Evolutionary conservation across 2,329 filamentous ascomycete genomes (phyloP).

Genomic region (Emergomyces pasteurianus): DNA sequence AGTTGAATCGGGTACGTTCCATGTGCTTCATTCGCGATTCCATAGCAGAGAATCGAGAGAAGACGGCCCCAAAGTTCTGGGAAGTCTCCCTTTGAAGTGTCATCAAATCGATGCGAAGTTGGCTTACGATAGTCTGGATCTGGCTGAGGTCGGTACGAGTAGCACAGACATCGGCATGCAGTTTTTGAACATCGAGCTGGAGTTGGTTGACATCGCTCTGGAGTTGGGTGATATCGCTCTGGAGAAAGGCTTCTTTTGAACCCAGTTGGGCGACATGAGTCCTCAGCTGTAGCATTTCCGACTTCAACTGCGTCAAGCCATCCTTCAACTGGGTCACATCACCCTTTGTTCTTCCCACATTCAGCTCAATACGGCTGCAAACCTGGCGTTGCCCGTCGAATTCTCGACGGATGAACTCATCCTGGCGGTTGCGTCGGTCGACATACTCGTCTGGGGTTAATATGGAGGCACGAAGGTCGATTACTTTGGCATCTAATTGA

Average conservation of each 20-base stretch:
- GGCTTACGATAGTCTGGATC: constrained; percentile 24
- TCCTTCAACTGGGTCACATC: constrained; percentile 20
- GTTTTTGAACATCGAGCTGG: constrained; percentile 22
- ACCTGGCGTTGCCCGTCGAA: constrained; percentile 26
- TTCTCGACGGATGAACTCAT: constrained; percentile 28
- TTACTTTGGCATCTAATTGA: constrained; percentile 26
- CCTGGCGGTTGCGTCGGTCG: constrained; percentile 29
- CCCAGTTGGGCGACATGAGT: constrained; percentile 21
- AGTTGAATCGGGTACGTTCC: constrained; percentile 30
- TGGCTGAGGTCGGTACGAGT: constrained; percentile 27
- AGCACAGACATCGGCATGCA: constrained; percentile 23
- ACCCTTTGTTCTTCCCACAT: constrained; percentile 14
- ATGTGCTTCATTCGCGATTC: constrained; percentile 25
- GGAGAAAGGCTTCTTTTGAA: constrained; percentile 25
- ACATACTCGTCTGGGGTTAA: constrained; percentile 29
- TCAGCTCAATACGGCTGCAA: constrained; percentile 24
- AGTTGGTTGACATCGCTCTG: constrained; percentile 28
- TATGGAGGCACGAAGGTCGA: constrained; percentile 26
- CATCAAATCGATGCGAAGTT: constrained; percentile 25
- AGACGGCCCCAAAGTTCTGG: constrained; percentile 18
- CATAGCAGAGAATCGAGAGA: constrained; percentile 20
- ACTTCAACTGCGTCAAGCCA: constrained; percentile 26
- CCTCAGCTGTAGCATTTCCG: constrained; percentile 24
- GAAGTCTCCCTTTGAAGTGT: constrained; percentile 24
- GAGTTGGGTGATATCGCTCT: constrained; percentile 25